Percentiles rank a stretch among this genome's conserved stretches.
These are phyloP conservation scores for Yarrowia phangngaensis DNA, from an alignment of 805 yeast species.

Conservation along the genomic window DNA sequence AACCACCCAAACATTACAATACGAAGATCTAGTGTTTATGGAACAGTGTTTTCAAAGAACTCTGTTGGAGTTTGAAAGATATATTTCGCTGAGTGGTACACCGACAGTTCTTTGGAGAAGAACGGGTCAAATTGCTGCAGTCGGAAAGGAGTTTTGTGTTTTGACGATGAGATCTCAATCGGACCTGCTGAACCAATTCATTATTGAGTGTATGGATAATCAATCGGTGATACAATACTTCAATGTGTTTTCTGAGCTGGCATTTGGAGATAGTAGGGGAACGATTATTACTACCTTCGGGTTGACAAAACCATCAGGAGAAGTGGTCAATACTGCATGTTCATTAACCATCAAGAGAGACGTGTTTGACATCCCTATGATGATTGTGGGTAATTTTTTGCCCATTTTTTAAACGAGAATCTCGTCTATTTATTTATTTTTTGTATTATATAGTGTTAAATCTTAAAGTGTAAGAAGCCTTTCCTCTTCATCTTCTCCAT, in stretches of 20 bases:
- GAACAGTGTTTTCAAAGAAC: constrained; percentile 58
- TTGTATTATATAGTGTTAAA: neutral
- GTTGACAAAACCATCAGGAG: constrained; percentile 40
- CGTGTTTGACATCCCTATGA: constrained; percentile 78
- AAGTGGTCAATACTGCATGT: constrained; percentile 60
- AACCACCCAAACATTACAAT: constrained; percentile 67
- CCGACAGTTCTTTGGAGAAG: constrained; percentile 85
- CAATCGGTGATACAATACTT: constrained; percentile 69
- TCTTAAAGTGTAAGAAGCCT: neutral
- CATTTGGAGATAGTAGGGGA: constrained; percentile 54
- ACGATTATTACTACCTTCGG: constrained; percentile 44
- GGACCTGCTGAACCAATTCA: constrained; percentile 59
- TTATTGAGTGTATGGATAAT: constrained; percentile 81
- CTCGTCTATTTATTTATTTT: neutral
- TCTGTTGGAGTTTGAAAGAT: constrained; percentile 53
- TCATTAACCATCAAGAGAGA: constrained; percentile 86
- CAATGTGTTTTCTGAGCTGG: constrained; percentile 63
- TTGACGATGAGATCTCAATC: constrained; percentile 61
- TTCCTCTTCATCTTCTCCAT: constrained; percentile 19
- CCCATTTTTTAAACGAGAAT: constrained; percentile 9
- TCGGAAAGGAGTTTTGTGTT: constrained; percentile 68
- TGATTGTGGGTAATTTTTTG: constrained; percentile 63
- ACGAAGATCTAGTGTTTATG: constrained; percentile 62
- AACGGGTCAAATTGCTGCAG: constrained; percentile 78
- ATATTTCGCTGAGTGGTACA: constrained; percentile 55